These are phyloP conservation scores for Pseudogymnoascus sp. DNA, from an alignment of 2,329 filamentous ascomycete genomes.

Conservation along the genomic window DNA sequence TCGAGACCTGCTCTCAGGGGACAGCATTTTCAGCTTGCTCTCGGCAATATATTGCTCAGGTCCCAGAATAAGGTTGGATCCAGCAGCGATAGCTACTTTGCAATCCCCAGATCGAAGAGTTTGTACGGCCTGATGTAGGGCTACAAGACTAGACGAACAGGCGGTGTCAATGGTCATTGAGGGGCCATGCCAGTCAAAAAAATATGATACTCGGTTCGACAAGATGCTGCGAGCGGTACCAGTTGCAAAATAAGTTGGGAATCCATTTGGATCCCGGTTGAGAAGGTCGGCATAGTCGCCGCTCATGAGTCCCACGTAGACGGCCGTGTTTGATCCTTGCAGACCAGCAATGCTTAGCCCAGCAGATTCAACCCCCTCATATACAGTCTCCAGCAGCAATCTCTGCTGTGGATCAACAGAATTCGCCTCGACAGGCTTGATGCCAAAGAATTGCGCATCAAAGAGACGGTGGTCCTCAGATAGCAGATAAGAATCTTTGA, in stretches of 20 bases:
- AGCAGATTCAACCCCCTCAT: conserved; percentile 25
- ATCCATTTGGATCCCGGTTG: conserved; percentile 18
- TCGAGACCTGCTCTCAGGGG: conserved; percentile 25
- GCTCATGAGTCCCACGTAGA: not conserved
- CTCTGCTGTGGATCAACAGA: conserved; percentile 28
- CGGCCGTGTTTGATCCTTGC: not conserved
- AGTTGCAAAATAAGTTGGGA: conserved; percentile 14
- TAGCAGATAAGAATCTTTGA: conserved; percentile 14
- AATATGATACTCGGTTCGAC: conserved; percentile 20
- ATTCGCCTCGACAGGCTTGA: conserved; percentile 16
- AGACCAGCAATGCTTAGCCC: conserved; percentile 15
- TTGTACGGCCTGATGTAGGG: conserved; percentile 43
- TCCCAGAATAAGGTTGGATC: conserved; percentile 17
- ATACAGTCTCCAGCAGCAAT: conserved; percentile 22
- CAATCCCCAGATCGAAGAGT: conserved; percentile 26
- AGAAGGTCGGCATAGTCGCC: conserved; percentile 4
- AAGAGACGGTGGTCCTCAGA: conserved; percentile 16
- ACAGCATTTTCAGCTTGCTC: conserved; percentile 26
- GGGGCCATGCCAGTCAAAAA: conserved; percentile 17
- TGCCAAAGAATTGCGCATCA: conserved; percentile 19
- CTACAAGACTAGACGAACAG: conserved; percentile 38
- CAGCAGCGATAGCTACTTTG: conserved; percentile 16
- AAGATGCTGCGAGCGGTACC: conserved; percentile 10
- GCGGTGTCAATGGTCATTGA: conserved; percentile 17
- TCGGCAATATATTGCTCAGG: conserved; percentile 22